Base-by-base conservation (phyloP, 176 grass and related monocot species). In the Typha latifolia region DNA sequence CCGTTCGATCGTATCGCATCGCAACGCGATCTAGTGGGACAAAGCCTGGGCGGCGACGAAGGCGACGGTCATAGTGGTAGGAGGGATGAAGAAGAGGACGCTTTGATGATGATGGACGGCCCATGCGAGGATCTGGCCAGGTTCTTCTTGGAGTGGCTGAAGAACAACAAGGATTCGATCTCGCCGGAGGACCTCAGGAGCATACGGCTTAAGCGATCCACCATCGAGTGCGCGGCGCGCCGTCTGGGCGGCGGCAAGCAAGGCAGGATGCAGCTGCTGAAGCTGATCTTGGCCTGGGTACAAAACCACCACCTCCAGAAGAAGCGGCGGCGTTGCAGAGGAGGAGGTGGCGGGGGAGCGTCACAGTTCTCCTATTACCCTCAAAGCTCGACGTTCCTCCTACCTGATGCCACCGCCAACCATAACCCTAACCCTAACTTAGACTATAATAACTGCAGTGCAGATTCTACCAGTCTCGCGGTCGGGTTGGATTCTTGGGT, bases 111-210 rank as follows among this genome's bases (percentile, higher is more conserved):
- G 37, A 16, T 79, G 65, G 76, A 72, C 76, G 50, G 26, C 37
- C 16, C 29, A 14, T 49, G 67, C 22, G 86, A 99, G 15, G 89
- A 99, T 48, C 83, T 87, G n/a, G 70, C 83, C 0, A 77, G 66
- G 47, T 86, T 99, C 69, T 99, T 99, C 73, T 86, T 99, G 62
- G 94, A 99, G 18, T 99, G 94, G 94, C 81, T 99, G 14, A 90
- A 75, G 62, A 99, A 62, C 68, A 99, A 99, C 70, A 87, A 85
- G 8, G 86, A 93, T 43, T 64, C 65, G 49, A 93, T 99, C 66
- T 93, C 94, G 15, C 86, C 81, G 0, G 89, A 93, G 66, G 89
- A 99, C 79, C 94, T 99, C 61, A 83, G 94, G 48, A 72, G 76
- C 61, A 93, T 99, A 82, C 84, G 89, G 37, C 86, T 99, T 27